A percentile compares a stretch with the other conserved stretches of the same genome.
Evolutionary conservation across 768 basidiomycete genomes (phyloP).

Genomic region (Phaeotremella fagi): DNA sequence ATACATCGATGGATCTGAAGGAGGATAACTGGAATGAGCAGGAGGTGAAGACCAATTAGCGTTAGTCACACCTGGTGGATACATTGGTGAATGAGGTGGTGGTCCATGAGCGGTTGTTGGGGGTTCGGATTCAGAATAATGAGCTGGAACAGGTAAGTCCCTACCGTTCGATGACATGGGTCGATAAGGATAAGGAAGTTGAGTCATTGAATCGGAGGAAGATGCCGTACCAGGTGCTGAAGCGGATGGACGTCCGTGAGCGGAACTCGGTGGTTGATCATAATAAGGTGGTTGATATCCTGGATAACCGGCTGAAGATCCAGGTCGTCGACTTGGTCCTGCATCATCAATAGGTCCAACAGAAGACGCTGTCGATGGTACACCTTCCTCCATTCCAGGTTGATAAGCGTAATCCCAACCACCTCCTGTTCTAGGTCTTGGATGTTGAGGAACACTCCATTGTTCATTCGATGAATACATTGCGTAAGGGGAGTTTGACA

Average conservation of each 20-base stretch:
- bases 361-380: not conserved
- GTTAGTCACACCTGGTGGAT: conserved; percentile 8
- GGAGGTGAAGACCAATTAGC: conserved; percentile 37
- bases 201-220: conserved; percentile 20
- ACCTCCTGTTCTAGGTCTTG: conserved; percentile 27
- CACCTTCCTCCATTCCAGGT: conserved; percentile 1
- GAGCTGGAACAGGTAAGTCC: conserved; percentile 32
- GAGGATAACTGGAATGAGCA: conserved; percentile 16
- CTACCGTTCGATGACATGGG: conserved; percentile 42
- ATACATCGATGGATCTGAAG: conserved; percentile 18
- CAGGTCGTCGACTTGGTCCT: conserved; percentile 31
- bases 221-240: conserved; percentile 24
- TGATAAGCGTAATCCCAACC: conserved; percentile 33
- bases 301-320: conserved; percentile 23
- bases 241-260: conserved; percentile 5
- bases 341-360: conserved; percentile 14
- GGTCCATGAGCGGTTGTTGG: conserved; percentile 38
- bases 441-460: conserved; percentile 9
- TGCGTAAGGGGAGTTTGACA: conserved; percentile 18
- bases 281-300: conserved; percentile 18
- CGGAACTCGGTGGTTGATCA: conserved; percentile 9
- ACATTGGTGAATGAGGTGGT: conserved; percentile 35
- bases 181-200: conserved; percentile 37
- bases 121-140: conserved; percentile 43
- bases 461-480: conserved; percentile 15